Base-by-base conservation (phyloP, 495 filamentous ascomycete genomes). In the Saxophila tyrrhenica region DNA sequence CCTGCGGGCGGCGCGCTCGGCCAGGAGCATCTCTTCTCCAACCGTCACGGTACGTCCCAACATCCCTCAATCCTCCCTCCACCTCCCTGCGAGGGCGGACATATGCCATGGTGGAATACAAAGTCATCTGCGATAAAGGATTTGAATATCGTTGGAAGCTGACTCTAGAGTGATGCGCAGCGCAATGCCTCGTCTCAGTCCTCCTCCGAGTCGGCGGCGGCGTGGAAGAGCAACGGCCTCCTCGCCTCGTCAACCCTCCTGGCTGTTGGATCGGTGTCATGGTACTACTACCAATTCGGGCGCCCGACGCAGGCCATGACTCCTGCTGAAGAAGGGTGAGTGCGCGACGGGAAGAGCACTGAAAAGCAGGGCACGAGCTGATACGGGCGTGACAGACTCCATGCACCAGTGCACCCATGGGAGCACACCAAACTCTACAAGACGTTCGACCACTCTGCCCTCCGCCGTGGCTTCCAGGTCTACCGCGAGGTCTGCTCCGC, bases 401-500 rank as follows among this genome's bases (percentile, higher is more conserved):
- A 99, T 70, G 71, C 94, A 54, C 82, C 89, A 50, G 72, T 83
- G 63, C 97, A 97, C 71, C 94, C 94, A 52, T 99, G 94, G 94
- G 91, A 87, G 63, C 94, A 99, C 72, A 67, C 79, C 60, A 81
- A 87, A 68, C 91, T 81, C 78, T 76, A 80, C 66, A 92, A 91
- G 74, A 96, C 94, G 59, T 99, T 94, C 69, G 94, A 99, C 67
- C 92, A 97, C 70, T 79, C 17, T 55, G 95, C 91, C 63, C 89
- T 99, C 62, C 92, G 94, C 66, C 90, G 94, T 74, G 94, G 94
- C 73, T 97, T 99, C 83, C 94, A 95, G 76, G 94, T 99, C 67
- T 99, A 99, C 80, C 89, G 84, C 64, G 94, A 99, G 73, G 94
- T 99, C 63, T 99, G 94, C 79, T 80, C 91, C 48, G 84, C 87